Evolutionary conservation across 805 yeast genomes (phyloP).

Genomic region (Spathaspora girioi): DNA sequence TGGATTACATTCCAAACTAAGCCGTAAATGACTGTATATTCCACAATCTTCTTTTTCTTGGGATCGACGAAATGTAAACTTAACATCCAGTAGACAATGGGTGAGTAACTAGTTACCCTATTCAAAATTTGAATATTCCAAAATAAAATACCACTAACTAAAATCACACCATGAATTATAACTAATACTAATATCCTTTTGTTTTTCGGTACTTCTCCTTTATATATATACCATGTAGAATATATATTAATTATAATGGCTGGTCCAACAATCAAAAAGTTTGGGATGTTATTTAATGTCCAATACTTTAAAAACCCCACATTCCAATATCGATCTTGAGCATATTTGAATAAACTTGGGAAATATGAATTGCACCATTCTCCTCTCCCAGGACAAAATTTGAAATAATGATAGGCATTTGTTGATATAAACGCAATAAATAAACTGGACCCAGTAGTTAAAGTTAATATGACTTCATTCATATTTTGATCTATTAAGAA

Average conservation of each 20-base stretch:
- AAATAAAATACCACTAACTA: conserved; percentile 49
- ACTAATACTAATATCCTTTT: conserved; percentile 36
- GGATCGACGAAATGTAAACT: conserved; percentile 32
- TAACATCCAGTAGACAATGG: conserved; percentile 71
- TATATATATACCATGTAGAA: conserved; percentile 36
- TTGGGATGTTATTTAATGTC: conserved; percentile 77
- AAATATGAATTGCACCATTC: conserved; percentile 68
- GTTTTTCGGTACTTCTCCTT: conserved; percentile 26
- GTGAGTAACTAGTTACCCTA: conserved; percentile 73
- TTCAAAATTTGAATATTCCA: conserved; percentile 89
- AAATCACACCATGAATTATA: conserved; percentile 38
- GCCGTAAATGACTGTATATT: conserved; percentile 40
- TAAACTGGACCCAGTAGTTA: conserved; percentile 57
- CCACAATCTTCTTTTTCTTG: conserved; percentile 7
- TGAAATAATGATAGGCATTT: conserved; percentile 50
- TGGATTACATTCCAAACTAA: conserved; percentile 66
- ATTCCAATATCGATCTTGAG: conserved; percentile 83
- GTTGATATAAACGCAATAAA: conserved; percentile 43
- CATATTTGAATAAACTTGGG: conserved; percentile 63
- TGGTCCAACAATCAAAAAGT: conserved; percentile 75
- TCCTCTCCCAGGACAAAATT: conserved; percentile 67
- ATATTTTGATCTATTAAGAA: conserved; percentile 13
- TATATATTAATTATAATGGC: conserved; percentile 44
- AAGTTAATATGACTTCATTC: conserved; percentile 22
- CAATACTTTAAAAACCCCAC: conserved; percentile 80